These are phyloP conservation scores for Glycine soja DNA, from an alignment of 306 rosid genomes.

Conservation along the genomic window DNA sequence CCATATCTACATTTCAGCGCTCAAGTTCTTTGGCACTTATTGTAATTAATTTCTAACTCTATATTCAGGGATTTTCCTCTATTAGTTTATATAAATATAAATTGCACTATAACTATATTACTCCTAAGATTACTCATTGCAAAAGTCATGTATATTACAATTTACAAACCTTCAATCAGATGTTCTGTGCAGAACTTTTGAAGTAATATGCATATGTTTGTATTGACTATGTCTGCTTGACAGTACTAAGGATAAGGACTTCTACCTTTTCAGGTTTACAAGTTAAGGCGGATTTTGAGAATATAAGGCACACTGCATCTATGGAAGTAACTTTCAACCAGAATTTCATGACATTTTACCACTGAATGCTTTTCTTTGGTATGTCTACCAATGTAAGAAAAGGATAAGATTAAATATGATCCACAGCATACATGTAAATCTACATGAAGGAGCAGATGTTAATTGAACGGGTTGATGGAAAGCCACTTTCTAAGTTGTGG, in stretches of 20 bases:
- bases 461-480: constrained; percentile 8
- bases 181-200: constrained; percentile 1
- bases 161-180: neutral
- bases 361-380: neutral
- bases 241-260: constrained; percentile 12
- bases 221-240: constrained; percentile 16
- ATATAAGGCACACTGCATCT: constrained; percentile 50
- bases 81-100: neutral
- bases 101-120: neutral
- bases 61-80: neutral
- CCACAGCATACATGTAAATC: neutral
- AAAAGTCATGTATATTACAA: neutral
- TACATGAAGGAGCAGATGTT: constrained; percentile 7
- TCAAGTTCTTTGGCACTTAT: neutral
- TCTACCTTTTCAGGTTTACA: constrained; percentile 72
- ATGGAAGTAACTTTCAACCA: constrained; percentile 17
- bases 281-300: constrained; percentile 81
- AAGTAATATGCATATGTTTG: neutral
- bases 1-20: constrained; percentile 9
- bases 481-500: neutral
- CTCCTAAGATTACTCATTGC: neutral
- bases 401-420: neutral
- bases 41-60: neutral
- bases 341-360: constrained; percentile 6
- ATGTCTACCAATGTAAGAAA: constrained; percentile 12